Percentiles rank a stretch among this genome's conserved stretches.
phyloP scores from a whole-genome alignment of 805 yeast genomes.

The Torulaspora indica region DNA sequence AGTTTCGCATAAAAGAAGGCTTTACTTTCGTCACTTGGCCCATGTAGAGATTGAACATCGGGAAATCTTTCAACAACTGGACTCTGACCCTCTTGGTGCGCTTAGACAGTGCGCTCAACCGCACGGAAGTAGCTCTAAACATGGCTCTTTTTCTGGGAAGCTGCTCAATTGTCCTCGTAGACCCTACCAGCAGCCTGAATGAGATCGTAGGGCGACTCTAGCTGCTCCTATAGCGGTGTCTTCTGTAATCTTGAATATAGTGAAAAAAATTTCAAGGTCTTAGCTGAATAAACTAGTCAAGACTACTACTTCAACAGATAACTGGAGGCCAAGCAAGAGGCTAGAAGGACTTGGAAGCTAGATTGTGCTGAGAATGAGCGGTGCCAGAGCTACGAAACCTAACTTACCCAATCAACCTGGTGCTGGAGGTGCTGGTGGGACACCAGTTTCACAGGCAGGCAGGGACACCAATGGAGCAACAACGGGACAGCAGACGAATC shows the following conservation, averaged over 20 bases:
- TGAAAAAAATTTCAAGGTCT: constrained; percentile 10
- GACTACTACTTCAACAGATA: constrained; percentile 3
- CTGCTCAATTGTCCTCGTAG: not conserved
- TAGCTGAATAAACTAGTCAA: not conserved
- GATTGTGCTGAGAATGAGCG: constrained; percentile 5
- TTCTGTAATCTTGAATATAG: not conserved
- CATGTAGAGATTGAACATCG: constrained; percentile 50
- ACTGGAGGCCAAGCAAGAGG: not conserved
- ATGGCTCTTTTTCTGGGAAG: constrained; percentile 7
- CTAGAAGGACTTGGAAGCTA: not conserved
- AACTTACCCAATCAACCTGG: not conserved
- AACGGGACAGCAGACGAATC: constrained; percentile 25
- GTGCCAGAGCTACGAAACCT: constrained; percentile 8
- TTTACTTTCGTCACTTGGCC: constrained; percentile 74
- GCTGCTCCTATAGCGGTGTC: not conserved
- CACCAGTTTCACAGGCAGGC: constrained; percentile 2
- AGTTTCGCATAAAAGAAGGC: constrained; percentile 80
- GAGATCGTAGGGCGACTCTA: not conserved
- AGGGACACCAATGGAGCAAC: constrained; percentile 6
- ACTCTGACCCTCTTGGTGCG: constrained; percentile 57
- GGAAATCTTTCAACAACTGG: constrained; percentile 67
- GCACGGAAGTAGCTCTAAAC: constrained; percentile 35
- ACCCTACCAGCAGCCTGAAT: not conserved
- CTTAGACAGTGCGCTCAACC: constrained; percentile 46
- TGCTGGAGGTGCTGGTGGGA: constrained; percentile 2